Evolutionary conservation across 2,329 filamentous ascomycete species (phyloP).

Genomic region (Stemphylium vesicarium): DNA sequence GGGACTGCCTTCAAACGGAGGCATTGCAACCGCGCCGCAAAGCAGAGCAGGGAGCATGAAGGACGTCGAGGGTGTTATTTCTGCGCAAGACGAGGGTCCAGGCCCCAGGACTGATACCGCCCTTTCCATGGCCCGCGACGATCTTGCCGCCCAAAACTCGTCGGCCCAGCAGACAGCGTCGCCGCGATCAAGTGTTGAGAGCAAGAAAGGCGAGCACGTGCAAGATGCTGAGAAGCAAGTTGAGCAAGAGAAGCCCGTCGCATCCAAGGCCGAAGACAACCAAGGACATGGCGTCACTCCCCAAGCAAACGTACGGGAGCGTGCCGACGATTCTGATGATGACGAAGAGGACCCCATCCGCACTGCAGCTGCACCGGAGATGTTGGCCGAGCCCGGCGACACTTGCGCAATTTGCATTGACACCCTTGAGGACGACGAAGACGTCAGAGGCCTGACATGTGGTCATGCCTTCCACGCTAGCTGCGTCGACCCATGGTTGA

Average conservation of each 20-base stretch:
- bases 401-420: conserved; percentile 97
- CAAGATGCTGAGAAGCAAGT: conserved; percentile 31
- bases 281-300: conserved; percentile 28
- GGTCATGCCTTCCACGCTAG: conserved; percentile 98
- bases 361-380: conserved; percentile 79
- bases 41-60: conserved; percentile 78
- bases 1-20: conserved; percentile 82
- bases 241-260: conserved; percentile 13
- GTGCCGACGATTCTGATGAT: conserved; percentile 65
- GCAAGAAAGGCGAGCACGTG: conserved; percentile 21
- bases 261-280: conserved; percentile 35
- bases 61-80: conserved; percentile 61
- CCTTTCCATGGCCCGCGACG: conserved; percentile 50
- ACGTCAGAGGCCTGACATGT: conserved; percentile 90
- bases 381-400: conserved; percentile 82
- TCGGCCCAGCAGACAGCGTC: conserved; percentile 29
- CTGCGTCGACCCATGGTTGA: conserved; percentile 96
- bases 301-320: conserved; percentile 30
- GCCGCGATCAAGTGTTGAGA: conserved; percentile 33
- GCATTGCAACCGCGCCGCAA: conserved; percentile 72
- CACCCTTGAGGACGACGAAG: conserved; percentile 90
- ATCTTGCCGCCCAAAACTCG: conserved; percentile 55
- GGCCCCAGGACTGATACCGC: conserved; percentile 45
- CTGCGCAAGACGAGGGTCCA: conserved; percentile 41
- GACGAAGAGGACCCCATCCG: conserved; percentile 83